Evolutionary conservation across 148 eudicot species (phyloP), one percentile per base, ranked within the genome.

Genomic region (Camellia sinensis): DNA sequence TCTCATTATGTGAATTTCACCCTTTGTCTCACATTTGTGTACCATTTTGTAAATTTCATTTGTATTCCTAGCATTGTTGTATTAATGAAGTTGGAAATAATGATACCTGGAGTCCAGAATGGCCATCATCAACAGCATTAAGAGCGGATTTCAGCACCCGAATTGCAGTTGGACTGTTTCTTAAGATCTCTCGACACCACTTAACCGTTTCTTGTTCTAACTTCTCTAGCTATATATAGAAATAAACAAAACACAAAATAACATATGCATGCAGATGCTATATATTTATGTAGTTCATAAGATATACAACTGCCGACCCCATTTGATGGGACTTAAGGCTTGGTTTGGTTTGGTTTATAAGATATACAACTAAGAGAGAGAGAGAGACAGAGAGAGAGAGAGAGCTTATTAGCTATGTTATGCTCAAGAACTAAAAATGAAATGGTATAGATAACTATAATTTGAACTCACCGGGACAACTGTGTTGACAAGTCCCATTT

Each of bases 101-200:
- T 56, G 45, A 29, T 82, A 96, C 99, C 94, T 93, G 99, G 67
- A 92, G 98, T 83, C 99, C 98, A 61, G 97, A 92, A 96, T 93
- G 97, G 41, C 99, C 98, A 81, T 96, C 99, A 81, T 96, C 99
- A 53, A 85, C 95, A 37, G 98, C 98, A 83, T 96, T 96, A 62
- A 96, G 85, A 77, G 99, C 86, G n/a, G 97, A 85, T 90, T 96
- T 96, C 10, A 92, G 93, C 62, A 93, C 91, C 60, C 98, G 88
- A 60, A 96, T 90, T 9, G 99, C 98, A 77, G 94, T 93, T 17
- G 98, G 98, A 74, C 98, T 93, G 84, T 96, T 96, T 75, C 93
- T 91, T 81, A 93, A 79, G 61, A 93, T 93, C 85, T 96, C 98
- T 37, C 99, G 85, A 59, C 99, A 91, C 98, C 99, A 96, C 89